These are phyloP conservation scores for Microstegium vimineum DNA, from an alignment of 176 grass and related monocot species.

Conservation along the genomic window DNA sequence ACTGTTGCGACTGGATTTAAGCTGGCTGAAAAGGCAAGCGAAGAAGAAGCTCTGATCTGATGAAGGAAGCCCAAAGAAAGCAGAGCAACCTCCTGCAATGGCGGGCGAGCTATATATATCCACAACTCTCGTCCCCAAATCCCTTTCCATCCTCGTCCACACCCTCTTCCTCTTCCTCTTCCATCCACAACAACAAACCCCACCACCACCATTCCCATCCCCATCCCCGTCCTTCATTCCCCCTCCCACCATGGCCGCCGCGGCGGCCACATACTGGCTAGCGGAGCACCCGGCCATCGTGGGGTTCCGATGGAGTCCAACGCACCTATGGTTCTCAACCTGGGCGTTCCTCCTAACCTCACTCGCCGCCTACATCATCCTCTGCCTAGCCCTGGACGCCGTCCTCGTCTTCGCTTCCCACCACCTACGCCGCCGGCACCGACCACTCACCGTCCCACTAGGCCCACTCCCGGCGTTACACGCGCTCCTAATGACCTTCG, in stretches of 20 bases:
- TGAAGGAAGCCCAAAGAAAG: not conserved
- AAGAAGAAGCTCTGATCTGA: no score
- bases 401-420: not conserved
- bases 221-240: no score
- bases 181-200: not conserved
- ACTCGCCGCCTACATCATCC: slow-evolving; percentile 49
- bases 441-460: slow-evolving; percentile 32
- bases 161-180: not conserved
- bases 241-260: slow-evolving; percentile 3
- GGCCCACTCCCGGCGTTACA: slow-evolving; percentile 61
- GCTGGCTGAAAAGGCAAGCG: no score
- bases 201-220: not conserved
- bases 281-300: slow-evolving; percentile 93
- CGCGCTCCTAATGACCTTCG: slow-evolving; percentile 60
- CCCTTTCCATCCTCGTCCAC: slow-evolving; percentile 10
- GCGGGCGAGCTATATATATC: slow-evolving; percentile 21
- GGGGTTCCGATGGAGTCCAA: slow-evolving; percentile 79
- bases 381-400: slow-evolving; percentile 37
- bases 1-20: no score
- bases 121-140: not conserved
- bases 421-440: slow-evolving; percentile 8
- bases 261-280: slow-evolving; percentile 51
- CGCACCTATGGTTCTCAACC: slow-evolving; percentile 59
- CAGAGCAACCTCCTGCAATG: not conserved
- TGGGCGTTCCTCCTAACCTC: slow-evolving; percentile 73